Base-by-base conservation (phyloP, 2,329 filamentous ascomycete species). In the Aspergillus ibericus region DNA sequence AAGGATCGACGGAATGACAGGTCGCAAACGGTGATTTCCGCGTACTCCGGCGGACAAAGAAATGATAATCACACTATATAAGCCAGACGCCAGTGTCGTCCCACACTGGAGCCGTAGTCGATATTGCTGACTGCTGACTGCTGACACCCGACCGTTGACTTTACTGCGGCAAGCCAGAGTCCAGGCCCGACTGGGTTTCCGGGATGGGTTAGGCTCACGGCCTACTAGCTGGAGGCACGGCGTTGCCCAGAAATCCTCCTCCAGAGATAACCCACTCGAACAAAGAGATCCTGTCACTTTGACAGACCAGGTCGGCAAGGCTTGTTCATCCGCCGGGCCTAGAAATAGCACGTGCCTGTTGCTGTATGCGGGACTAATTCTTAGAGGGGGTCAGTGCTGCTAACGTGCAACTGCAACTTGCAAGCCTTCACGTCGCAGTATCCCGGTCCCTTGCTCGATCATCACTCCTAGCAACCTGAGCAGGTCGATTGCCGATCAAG, bases 291-390 rank as follows among this genome's bases (percentile, higher is more conserved):
- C 44, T 18, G 13, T 29, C 20, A 12, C 18, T 22, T 32, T 20
- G 46, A 44, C 6, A 34, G 42, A n/a, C 46, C 29, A 47, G 36
- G 27, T 29, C 40, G 36, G 16, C 20, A 16, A 36, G 22, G 34
- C 25, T 53, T 44, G 38, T 53, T 44, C 49, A 38, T 52, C 35
- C 34, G 38, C 25, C 22, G 25, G 40, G 38, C 25, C 51, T 44
- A 53, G 51, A 42, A 34, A 53, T 38, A 53, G 32, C 67, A 69
- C 66, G 67, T 69, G 67, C 59, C 62, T 47, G n/a, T 42, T 20
- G 34, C 29, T 16, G 16, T 48, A 63, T 68, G 67, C 65, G 64
- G 62, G 55, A 58, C 61, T 60, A 63, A 58, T 16, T 40, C 20
- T 51, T 25, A 16, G 25, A 40, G 25, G 36, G 51, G 51, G 51